Conservation (phyloP, 345 rosid species). For the Euphorbia tirucalli region DNA sequence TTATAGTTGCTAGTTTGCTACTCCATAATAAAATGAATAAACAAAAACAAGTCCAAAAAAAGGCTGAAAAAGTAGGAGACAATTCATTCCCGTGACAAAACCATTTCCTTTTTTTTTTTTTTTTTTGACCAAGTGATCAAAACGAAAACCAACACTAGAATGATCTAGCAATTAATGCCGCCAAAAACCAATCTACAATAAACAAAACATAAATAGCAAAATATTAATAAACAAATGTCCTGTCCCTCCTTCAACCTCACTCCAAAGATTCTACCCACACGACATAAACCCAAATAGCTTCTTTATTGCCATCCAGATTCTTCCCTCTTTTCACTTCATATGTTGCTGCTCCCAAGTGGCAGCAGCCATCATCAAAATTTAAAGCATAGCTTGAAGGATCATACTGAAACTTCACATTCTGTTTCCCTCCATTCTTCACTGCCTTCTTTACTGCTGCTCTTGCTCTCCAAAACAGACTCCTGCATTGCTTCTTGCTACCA, state of each 20-base stretch:
- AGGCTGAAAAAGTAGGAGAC: not conserved
- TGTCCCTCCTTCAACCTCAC: not conserved
- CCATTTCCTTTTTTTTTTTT: not conserved
- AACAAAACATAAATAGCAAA: not conserved
- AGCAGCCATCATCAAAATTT: conserved; percentile 66
- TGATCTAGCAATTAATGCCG: conserved; percentile 1
- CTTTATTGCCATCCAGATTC: conserved; percentile 17
- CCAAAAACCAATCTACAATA: not conserved
- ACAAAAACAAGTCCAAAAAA: not conserved
- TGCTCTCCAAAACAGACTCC: conserved; percentile 46
- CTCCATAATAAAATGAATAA: not conserved
- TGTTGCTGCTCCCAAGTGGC: conserved; percentile 13
- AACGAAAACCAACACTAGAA: not conserved
- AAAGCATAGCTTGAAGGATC: conserved; percentile 83
- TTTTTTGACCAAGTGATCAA: not conserved
- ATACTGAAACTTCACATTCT: conserved; percentile 62
- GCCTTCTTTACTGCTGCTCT: conserved; percentile 49
- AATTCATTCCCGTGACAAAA: not conserved
- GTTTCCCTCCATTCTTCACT: conserved; percentile 30
- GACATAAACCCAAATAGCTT: conserved; percentile 44
- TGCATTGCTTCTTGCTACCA: conserved; percentile 44
- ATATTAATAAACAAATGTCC: not conserved
- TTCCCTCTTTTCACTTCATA: conserved; percentile 15
- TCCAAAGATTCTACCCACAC: conserved; percentile 28
- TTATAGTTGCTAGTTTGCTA: not conserved